A percentile compares a stretch with the other conserved stretches of the same genome.
Evolutionary conservation across 805 yeast genomes (phyloP).

Genomic region (Groenewaldozyma salmanticensis): DNA sequence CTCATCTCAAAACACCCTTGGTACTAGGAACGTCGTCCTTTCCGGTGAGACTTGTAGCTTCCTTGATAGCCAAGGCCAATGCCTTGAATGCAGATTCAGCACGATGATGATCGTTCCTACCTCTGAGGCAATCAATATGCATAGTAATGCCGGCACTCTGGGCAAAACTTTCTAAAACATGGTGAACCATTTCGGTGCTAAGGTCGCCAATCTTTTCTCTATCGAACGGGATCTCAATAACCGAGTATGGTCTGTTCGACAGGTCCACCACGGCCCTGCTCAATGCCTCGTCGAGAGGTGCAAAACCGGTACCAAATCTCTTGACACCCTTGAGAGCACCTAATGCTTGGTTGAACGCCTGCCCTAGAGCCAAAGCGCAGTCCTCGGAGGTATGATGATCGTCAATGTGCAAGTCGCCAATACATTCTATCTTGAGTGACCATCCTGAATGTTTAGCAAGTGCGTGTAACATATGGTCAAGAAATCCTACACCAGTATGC

Average conservation of each 20-base stretch:
- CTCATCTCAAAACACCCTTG: slow-evolving; percentile 65
- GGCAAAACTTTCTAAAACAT: slow-evolving; percentile 88
- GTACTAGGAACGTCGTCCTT: slow-evolving; percentile 90
- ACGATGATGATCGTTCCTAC: slow-evolving; percentile 92
- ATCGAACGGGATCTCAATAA: slow-evolving; percentile 77
- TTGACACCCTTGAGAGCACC: slow-evolving; percentile 87
- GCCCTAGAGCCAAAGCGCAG: slow-evolving; percentile 85
- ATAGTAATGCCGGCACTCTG: slow-evolving; percentile 82
- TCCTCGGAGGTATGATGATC: slow-evolving; percentile 98
- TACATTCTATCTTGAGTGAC: slow-evolving; percentile 82
- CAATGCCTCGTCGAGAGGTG: slow-evolving; percentile 94
- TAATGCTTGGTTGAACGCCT: slow-evolving; percentile 79
- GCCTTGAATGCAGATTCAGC: slow-evolving; percentile 97
- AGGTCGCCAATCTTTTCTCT: slow-evolving; percentile 91
- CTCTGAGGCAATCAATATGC: slow-evolving; percentile 91
- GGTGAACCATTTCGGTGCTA: slow-evolving; percentile 96
- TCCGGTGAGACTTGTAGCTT: slow-evolving; percentile 76
- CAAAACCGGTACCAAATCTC: slow-evolving; percentile 87
- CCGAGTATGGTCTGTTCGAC: slow-evolving; percentile 88
- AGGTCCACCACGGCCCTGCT: slow-evolving; percentile 94
- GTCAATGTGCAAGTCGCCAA: slow-evolving; percentile 91
- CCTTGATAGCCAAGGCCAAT: slow-evolving; percentile 81
- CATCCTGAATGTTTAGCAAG: slow-evolving; percentile 95
- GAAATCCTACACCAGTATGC: slow-evolving; percentile 87
- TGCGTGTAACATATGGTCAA: slow-evolving; percentile 97